Evolutionary conservation across 2,329 filamentous ascomycete species (phyloP).

Genomic region (Pseudogymnoascus sp.): DNA sequence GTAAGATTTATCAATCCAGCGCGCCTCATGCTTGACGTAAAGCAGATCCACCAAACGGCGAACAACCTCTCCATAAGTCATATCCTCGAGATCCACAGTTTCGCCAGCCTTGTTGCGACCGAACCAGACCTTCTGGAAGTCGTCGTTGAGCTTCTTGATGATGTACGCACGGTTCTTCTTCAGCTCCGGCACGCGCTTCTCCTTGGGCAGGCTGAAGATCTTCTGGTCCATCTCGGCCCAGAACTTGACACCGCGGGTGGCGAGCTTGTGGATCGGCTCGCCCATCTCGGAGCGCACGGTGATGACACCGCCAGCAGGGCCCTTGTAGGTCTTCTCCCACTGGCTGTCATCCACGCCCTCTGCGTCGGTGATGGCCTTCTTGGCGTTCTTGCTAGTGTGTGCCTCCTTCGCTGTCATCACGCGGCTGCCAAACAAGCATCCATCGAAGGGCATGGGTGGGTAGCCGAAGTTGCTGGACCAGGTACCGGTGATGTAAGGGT

Average conservation of each 20-base stretch:
- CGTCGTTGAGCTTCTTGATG: constrained; percentile 90
- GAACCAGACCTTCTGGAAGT: constrained; percentile 97
- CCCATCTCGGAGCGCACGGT: constrained; percentile 99
- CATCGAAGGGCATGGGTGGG: constrained; percentile 89
- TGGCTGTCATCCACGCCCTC: constrained; percentile 71
- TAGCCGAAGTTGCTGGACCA: constrained; percentile 87
- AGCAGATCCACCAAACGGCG: constrained; percentile 82
- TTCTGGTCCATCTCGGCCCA: constrained; percentile 99
- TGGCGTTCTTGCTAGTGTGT: constrained; percentile 77
- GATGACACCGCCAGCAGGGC: constrained; percentile 83
- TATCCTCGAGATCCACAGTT: constrained; percentile 83
- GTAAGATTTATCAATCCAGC: constrained; percentile 86
- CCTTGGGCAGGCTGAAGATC: constrained; percentile 93
- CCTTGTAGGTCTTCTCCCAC: constrained; percentile 93
- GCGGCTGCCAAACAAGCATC: constrained; percentile 81
- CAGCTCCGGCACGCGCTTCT: constrained; percentile 80
- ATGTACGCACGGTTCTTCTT: constrained; percentile 86
- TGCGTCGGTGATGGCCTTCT: constrained; percentile 83
- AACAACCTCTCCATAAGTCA: constrained; percentile 88
- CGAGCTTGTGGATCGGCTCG: constrained; percentile 97
- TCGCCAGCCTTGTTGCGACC: constrained; percentile 74
- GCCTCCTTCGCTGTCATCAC: constrained; percentile 95
- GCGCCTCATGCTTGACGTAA: constrained; percentile 81
- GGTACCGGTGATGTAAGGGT: constrained; percentile 80
- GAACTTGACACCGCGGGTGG: constrained; percentile 89